Evolutionary conservation across 2,329 filamentous ascomycete species (phyloP).

Genomic region (Exophiala xenobiotica): DNA sequence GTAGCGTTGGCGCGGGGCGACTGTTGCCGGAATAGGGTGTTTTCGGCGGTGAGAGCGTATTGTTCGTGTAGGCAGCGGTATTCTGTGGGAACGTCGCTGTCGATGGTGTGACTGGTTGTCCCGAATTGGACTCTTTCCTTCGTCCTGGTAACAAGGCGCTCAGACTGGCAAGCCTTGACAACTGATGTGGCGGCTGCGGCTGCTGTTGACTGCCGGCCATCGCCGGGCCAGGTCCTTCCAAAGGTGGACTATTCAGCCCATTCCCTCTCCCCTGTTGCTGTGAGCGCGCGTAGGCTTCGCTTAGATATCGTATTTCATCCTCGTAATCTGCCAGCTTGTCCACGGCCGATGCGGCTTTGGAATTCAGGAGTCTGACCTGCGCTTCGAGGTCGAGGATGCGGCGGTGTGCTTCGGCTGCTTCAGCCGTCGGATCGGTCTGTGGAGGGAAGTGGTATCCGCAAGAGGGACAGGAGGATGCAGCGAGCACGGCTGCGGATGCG

Average conservation of each 20-base stretch:
- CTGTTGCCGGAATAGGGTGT: constrained; percentile 29
- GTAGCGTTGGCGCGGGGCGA: constrained; percentile 23
- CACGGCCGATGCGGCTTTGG: constrained; percentile 53
- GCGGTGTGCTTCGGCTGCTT: constrained; percentile 38
- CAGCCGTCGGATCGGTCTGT: constrained; percentile 28
- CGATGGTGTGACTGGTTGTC: constrained; percentile 40
- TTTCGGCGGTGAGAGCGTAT: constrained; percentile 28
- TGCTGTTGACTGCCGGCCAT: constrained; percentile 5
- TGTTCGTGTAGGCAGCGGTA: constrained; percentile 12
- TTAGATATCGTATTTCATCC: constrained; percentile 57
- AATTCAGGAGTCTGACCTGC: constrained; percentile 53
- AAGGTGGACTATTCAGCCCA: constrained; percentile 16
- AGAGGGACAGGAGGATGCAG: constrained; percentile 36
- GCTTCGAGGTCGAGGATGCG: constrained; percentile 54
- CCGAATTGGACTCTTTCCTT: constrained; percentile 16
- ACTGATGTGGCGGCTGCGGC: constrained; percentile 31
- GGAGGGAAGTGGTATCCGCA: constrained; percentile 39
- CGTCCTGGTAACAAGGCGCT: constrained; percentile 33
- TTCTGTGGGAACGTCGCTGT: constrained; percentile 37
- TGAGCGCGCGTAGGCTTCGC: constrained; percentile 27
- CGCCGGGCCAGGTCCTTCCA: constrained; percentile 12
- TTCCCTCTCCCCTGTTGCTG: constrained; percentile 23
- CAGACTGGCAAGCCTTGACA: constrained; percentile 24
- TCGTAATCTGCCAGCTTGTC: constrained; percentile 63
- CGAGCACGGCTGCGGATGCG: constrained; percentile 4